Evolutionary conservation across 805 yeast species (phyloP).

Genomic region (Tetrapisispora namnaoensis): DNA sequence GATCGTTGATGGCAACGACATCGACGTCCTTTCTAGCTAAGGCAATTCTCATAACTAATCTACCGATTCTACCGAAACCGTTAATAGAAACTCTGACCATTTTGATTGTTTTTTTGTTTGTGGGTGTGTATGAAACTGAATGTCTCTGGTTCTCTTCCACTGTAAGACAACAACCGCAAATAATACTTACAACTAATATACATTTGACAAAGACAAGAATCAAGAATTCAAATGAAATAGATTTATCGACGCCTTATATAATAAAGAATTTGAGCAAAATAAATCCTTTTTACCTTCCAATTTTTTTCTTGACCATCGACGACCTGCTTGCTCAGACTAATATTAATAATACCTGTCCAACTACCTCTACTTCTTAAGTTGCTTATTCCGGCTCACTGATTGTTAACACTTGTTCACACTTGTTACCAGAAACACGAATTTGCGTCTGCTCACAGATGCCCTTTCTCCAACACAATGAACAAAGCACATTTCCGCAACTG

Average conservation of each 20-base stretch:
- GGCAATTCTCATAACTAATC: constrained; percentile 58
- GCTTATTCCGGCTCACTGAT: too few species aligned
- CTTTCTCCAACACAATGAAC: too few species aligned
- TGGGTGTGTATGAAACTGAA: constrained; percentile 6
- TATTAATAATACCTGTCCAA: too few species aligned
- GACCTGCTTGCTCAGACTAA: too few species aligned
- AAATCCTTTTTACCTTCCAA: too few species aligned
- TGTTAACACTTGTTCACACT: too few species aligned
- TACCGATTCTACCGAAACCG: constrained; percentile 69
- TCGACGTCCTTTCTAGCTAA: constrained; percentile 41
- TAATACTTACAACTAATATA: neutral
- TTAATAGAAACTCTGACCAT: constrained; percentile 47
- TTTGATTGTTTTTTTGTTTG: constrained; percentile 7
- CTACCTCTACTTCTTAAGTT: too few species aligned
- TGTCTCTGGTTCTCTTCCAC: constrained; percentile 6
- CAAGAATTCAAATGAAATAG: neutral
- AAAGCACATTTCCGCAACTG: too few species aligned
- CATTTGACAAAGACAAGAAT: neutral
- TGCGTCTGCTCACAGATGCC: too few species aligned
- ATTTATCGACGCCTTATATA: neutral
- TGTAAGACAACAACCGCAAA: neutral
- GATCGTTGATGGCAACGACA: constrained; percentile 61
- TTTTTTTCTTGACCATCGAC: too few species aligned
- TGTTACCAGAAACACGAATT: too few species aligned
- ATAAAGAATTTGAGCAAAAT: neutral